Conservation (phyloP, 371 early-diverging fungal genomes). For the Saksenaea vasiformis region DNA sequence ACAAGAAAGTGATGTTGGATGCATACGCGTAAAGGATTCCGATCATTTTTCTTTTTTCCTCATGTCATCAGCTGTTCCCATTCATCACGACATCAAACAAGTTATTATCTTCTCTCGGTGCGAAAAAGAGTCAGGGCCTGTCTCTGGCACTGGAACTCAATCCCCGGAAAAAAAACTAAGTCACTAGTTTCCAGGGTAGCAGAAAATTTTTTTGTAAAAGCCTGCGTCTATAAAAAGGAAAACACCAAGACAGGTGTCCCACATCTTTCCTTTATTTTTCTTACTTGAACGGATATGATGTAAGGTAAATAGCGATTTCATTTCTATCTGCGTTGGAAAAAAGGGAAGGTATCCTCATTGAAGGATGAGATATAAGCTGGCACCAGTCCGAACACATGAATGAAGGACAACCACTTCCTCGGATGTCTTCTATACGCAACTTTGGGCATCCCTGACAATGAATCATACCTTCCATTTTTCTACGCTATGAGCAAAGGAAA, state of each 20-base stretch:
- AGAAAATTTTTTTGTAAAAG: too few species aligned
- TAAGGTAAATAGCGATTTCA: background rate
- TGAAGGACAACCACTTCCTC: conserved; percentile 4
- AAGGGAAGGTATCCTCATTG: background rate
- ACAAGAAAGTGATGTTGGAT: too few species aligned
- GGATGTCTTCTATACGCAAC: conserved; percentile 2
- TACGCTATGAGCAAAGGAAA: background rate
- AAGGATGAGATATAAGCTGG: conserved; percentile 5
- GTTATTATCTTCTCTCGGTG: too few species aligned
- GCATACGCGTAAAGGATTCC: too few species aligned
- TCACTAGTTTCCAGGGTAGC: too few species aligned
- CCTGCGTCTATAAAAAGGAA: background rate
- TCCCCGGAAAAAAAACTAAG: too few species aligned
- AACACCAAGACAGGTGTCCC: background rate
- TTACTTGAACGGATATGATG: background rate
- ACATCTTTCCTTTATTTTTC: background rate
- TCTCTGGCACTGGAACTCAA: too few species aligned
- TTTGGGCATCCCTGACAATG: background rate
- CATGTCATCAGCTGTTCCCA: too few species aligned
- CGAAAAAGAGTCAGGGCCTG: too few species aligned
- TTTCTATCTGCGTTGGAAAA: background rate
- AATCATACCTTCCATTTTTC: background rate
- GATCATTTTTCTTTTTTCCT: too few species aligned
- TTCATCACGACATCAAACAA: too few species aligned
- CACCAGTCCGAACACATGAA: conserved; percentile 3